phyloP scores from a whole-genome alignment of 352 stramenopile species.

The Pythium sukuiense region DNA sequence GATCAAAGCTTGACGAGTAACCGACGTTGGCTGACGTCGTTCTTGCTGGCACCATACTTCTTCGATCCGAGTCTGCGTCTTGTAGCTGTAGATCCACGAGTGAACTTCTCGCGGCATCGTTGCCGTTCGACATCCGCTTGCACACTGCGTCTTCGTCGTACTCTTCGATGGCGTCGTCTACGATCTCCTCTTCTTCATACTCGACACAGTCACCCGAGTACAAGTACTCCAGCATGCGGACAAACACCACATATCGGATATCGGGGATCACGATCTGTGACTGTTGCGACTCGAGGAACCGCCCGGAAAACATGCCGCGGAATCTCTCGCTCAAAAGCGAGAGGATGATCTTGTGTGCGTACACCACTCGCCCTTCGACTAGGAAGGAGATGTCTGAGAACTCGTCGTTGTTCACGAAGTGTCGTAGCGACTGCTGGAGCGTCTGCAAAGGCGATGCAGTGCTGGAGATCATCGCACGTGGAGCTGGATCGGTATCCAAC shows the following conservation, averaged over 20 bases:
- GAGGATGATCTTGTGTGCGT: slow-evolving; percentile 94
- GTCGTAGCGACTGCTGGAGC: slow-evolving; percentile 73
- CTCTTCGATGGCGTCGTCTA: slow-evolving; percentile 3
- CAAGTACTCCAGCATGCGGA: slow-evolving; percentile 93
- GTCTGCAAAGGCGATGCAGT: slow-evolving; percentile 61
- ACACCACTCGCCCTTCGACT: slow-evolving; percentile 92
- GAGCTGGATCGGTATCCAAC: slow-evolving; percentile 93
- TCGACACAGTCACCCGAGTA: slow-evolving; percentile 81
- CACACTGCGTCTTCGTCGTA: slow-evolving; percentile 6
- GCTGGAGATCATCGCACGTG: slow-evolving; percentile 72
- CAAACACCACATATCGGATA: slow-evolving; percentile 89
- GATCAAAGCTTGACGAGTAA: slow-evolving; percentile 35
- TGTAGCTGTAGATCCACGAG: slow-evolving; percentile 2
- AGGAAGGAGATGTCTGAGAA: slow-evolving; percentile 96
- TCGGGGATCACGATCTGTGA: slow-evolving; percentile 89
- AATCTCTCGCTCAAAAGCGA: slow-evolving; percentile 93
- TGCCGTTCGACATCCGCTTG: slow-evolving; percentile 25
- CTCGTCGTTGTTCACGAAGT: slow-evolving; percentile 92
- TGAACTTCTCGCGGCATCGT: slow-evolving; percentile 17
- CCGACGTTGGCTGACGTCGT: neutral
- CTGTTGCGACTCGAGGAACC: slow-evolving; percentile 87
- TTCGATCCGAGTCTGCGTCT: neutral
- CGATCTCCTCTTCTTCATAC: slow-evolving; percentile 22
- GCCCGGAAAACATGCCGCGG: slow-evolving; percentile 93
- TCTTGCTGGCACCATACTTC: neutral